Percentiles rank a stretch among this genome's conserved stretches.
Evolutionary conservation across 2,329 filamentous ascomycete species (phyloP).

Genomic region (Xylaria sp.): DNA sequence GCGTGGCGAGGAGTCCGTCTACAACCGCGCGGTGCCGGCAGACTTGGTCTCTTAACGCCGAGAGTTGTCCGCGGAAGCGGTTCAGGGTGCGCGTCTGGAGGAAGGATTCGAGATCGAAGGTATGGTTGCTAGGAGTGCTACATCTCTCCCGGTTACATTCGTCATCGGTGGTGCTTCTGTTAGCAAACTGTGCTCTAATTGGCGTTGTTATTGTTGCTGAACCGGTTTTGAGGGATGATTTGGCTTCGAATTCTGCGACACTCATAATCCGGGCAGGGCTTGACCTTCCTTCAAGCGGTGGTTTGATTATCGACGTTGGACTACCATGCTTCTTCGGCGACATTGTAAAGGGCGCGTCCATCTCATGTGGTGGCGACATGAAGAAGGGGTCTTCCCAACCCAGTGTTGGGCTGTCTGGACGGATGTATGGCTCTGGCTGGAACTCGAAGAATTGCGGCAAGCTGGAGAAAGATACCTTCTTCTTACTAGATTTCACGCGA

Average conservation of each 20-base stretch:
- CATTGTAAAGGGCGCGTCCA: constrained; percentile 7
- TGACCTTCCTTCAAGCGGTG: constrained; percentile 2
- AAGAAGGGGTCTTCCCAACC: constrained; percentile 58
- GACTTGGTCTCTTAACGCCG: constrained; percentile 60
- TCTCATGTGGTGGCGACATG: constrained; percentile 25
- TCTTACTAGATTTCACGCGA: constrained; percentile 47
- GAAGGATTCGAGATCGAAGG: constrained; percentile 51
- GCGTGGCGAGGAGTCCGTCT: constrained; percentile 49
- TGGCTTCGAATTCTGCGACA: neutral
- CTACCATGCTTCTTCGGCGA: constrained; percentile 18
- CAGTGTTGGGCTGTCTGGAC: constrained; percentile 69
- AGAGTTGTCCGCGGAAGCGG: constrained; percentile 61
- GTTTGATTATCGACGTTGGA: constrained; percentile 25
- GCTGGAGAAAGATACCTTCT: constrained; percentile 58
- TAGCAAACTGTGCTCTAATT: neutral
- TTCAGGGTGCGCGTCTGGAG: constrained; percentile 57
- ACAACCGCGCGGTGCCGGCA: constrained; percentile 59
- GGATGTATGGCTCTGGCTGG: constrained; percentile 59
- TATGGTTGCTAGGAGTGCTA: constrained; percentile 35
- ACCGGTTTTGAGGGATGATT: neutral
- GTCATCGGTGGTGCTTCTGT: constrained; percentile 20
- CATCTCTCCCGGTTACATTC: constrained; percentile 36
- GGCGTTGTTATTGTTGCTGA: neutral
- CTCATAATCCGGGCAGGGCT: neutral
- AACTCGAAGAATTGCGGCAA: constrained; percentile 48